Evolutionary conservation across 225 moss, liverwort and hornwort genomes (phyloP).

Genomic region (Polytrichum commune): DNA sequence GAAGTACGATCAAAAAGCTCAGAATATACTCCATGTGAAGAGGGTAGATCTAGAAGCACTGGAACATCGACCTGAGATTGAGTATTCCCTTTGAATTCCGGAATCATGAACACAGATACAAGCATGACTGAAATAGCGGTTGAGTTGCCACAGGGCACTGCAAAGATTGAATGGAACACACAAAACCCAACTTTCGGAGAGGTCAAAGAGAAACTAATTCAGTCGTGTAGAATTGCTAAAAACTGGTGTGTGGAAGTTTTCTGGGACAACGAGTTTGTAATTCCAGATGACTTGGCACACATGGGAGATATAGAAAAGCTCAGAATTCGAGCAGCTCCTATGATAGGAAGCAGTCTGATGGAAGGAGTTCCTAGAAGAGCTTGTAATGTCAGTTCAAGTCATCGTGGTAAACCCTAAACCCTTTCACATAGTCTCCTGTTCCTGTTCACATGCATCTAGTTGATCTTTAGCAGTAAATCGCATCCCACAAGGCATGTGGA

Average conservation of each 20-base stretch:
- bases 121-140: conserved; percentile 15
- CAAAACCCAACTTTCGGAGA: conserved; percentile 14
- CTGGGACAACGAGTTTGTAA: conserved; percentile 18
- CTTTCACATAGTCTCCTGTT: too few relatives aligned
- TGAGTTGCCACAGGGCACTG: conserved; percentile 9
- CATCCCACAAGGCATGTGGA: too few relatives aligned
- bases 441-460: too few relatives aligned
- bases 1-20: too few relatives aligned
- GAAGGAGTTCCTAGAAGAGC: not conserved
- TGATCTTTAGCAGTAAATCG: too few relatives aligned
- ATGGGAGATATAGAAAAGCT: conserved; percentile 2
- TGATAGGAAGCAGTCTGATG: conserved; percentile 4
- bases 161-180: conserved; percentile 20
- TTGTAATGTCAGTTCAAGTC: conserved; percentile 2
- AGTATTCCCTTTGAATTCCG: too few relatives aligned
- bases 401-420: too few relatives aligned
- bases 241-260: conserved; percentile 21
- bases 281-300: conserved; percentile 5
- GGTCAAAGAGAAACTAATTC: conserved; percentile 15
- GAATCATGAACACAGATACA: not conserved
- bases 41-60: too few relatives aligned
- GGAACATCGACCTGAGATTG: too few relatives aligned
- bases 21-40: too few relatives aligned
- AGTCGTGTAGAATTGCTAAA: conserved; percentile 11
- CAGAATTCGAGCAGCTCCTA: conserved; percentile 8